Base-by-base conservation (phyloP, 1,139 yeast species). In the Lodderomyces metapsilosis region DNA sequence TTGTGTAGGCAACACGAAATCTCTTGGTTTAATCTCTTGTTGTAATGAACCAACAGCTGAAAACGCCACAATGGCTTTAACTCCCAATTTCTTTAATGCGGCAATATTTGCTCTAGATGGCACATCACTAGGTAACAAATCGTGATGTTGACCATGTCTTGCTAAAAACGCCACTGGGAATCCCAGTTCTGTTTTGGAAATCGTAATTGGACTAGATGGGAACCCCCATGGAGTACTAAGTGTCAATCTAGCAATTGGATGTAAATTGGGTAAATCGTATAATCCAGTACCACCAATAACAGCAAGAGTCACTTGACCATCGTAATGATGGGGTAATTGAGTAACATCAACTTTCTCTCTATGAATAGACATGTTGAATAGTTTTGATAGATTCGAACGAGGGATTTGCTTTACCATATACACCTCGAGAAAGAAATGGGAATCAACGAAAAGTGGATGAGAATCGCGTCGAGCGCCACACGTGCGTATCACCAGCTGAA, bases 201-300 rank as follows among this genome's bases (percentile, higher is more conserved):
- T 82, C 41, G 97, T 91, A 57, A 92, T 87, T 40, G 97, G 91
- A 11, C 95, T 85, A 5, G 98, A 89, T 17, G 99, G 96, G 53
- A 76, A 77, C 6, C 98, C 99, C 98, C 98, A 92, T 18, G 99
- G 99, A 8, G 98, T 92, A 15, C 84, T 76, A 42, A 88, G 65
- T 6, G 87, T 79, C 40, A 89, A 68, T 52, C 85, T 74, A 20
- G 97, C 97, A 40, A 89, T 94, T 2, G 96, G 95, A 37, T 83
- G 77, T 48, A 91, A 72, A 43, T 88, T 81, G 35, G 86, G 88
- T 46, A 92, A 74, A 44, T 88, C 86, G 71, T 92, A 92, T 36
- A 92, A 76, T n/a, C 99, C 99, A 3, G 98, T 92, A 35, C 98
- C 98, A 31, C 98, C 98, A 60, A 92, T 92, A 50, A 92, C 80